Percentiles rank a stretch among this genome's conserved stretches.
Evolutionary conservation across 352 stramenopile species (phyloP).

Genomic region (Globisporangium cystogenes): DNA sequence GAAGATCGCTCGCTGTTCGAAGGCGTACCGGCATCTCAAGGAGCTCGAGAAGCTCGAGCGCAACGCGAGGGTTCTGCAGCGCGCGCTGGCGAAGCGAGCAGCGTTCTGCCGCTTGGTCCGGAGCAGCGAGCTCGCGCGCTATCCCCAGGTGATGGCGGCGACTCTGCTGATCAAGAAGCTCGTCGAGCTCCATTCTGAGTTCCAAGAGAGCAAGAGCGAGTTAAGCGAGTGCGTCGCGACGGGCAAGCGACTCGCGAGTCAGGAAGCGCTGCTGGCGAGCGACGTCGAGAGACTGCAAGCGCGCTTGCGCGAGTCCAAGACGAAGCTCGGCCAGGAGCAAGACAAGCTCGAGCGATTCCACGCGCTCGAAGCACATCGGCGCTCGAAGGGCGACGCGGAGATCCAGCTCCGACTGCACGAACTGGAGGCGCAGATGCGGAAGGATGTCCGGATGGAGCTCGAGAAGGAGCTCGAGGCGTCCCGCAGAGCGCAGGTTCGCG

Average conservation of each 20-base stretch:
- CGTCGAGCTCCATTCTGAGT: not conserved
- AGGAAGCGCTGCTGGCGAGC: slow-evolving; percentile 21
- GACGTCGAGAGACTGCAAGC: slow-evolving; percentile 26
- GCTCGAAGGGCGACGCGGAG: slow-evolving; percentile 41
- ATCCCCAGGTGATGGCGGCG: slow-evolving; percentile 18
- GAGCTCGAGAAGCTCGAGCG: slow-evolving; percentile 21
- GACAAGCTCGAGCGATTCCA: slow-evolving; percentile 44
- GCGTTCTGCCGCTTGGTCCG: slow-evolving; percentile 26
- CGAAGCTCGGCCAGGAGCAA: slow-evolving; percentile 22
- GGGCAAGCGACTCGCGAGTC: slow-evolving; percentile 19
- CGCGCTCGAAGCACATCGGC: slow-evolving; percentile 33
- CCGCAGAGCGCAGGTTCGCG: slow-evolving; percentile 26
- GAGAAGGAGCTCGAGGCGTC: slow-evolving; percentile 55
- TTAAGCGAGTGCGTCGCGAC: slow-evolving; percentile 16
- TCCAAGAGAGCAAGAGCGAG: slow-evolving; percentile 13
- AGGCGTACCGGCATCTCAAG: slow-evolving; percentile 23
- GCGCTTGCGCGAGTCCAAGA: slow-evolving; percentile 21
- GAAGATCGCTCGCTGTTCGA: slow-evolving; percentile 25
- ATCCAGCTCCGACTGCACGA: slow-evolving; percentile 30
- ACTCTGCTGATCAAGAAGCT: not conserved
- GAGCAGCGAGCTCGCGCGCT: slow-evolving; percentile 22
- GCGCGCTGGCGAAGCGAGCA: slow-evolving; percentile 18
- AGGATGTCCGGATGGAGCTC: slow-evolving; percentile 54
- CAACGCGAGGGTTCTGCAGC: slow-evolving; percentile 44
- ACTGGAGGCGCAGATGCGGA: slow-evolving; percentile 35